phyloP scores from a whole-genome alignment of 768 basidiomycete species.

The Exsudoporus frostii region DNA sequence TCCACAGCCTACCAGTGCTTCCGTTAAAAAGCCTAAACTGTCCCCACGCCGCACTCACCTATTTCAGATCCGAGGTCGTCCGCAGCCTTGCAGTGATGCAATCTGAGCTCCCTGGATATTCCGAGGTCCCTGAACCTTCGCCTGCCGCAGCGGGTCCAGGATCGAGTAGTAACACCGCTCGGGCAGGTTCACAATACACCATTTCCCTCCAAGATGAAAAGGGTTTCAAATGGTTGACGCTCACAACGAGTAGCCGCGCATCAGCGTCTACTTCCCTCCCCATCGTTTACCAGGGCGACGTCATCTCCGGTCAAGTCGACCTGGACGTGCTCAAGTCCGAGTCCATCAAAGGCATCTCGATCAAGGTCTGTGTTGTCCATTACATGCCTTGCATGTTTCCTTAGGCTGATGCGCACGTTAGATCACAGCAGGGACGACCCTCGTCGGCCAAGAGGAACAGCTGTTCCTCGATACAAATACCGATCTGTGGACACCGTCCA shows the following conservation, averaged over 20 bases:
- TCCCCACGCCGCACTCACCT: background rate
- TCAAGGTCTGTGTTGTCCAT: constrained; percentile 39
- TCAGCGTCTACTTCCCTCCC: constrained; percentile 39
- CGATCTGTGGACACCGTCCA: constrained; percentile 39
- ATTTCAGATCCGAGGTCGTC: background rate
- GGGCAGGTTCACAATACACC: constrained; percentile 31
- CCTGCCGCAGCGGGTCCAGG: background rate
- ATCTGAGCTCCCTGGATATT: constrained; percentile 18
- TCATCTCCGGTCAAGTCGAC: constrained; percentile 48
- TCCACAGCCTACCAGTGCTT: background rate
- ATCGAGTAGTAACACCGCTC: background rate
- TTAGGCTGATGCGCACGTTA: background rate
- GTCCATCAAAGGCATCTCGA: constrained; percentile 44
- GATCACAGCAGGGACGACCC: constrained; percentile 48
- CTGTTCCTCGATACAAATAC: constrained; percentile 43
- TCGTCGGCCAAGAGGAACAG: constrained; percentile 54
- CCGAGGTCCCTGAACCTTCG: background rate
- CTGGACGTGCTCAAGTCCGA: constrained; percentile 50
- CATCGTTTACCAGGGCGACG: constrained; percentile 46
- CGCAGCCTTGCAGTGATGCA: background rate
- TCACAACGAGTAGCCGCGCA: constrained; percentile 44
- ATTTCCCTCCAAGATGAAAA: constrained; percentile 43
- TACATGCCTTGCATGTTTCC: background rate
- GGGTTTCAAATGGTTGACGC: constrained; percentile 43
- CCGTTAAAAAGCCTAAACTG: background rate